phyloP scores from a whole-genome alignment of 2,329 filamentous ascomycete genomes.

The Purpureocillium lavendulum region DNA sequence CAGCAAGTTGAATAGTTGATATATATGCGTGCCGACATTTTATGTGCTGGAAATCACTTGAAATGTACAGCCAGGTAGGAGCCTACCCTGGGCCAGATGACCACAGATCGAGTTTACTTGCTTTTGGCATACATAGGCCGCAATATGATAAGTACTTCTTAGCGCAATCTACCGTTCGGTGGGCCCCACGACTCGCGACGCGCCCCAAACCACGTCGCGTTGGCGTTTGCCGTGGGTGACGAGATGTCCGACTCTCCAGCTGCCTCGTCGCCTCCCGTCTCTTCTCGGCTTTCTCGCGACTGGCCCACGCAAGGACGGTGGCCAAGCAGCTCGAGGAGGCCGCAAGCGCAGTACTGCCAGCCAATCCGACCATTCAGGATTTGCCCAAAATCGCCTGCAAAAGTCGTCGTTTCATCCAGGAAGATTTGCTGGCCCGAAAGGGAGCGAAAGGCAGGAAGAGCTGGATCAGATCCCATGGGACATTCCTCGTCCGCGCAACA shows the following conservation, averaged over 20 bases:
- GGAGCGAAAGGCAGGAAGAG: background rate
- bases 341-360: background rate
- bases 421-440: background rate
- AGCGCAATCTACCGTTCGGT: background rate
- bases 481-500: background rate
- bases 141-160: background rate
- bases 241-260: background rate
- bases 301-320: background rate
- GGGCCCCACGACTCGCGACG: no score
- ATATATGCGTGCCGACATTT: background rate
- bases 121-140: no score
- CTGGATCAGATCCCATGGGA: background rate
- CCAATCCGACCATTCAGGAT: conserved; percentile 1
- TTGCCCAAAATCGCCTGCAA: background rate
- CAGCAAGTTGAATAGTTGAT: background rate
- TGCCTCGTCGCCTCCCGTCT: background rate
- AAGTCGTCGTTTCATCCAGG: background rate
- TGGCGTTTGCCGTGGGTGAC: no score
- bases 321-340: background rate
- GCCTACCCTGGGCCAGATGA: background rate
- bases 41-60: no score
- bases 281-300: background rate
- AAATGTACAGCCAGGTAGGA: no score
- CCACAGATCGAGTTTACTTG: background rate
- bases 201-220: no score